Base-by-base conservation (phyloP, 2,329 filamentous ascomycete species). In the Cladosporium halotolerans region DNA sequence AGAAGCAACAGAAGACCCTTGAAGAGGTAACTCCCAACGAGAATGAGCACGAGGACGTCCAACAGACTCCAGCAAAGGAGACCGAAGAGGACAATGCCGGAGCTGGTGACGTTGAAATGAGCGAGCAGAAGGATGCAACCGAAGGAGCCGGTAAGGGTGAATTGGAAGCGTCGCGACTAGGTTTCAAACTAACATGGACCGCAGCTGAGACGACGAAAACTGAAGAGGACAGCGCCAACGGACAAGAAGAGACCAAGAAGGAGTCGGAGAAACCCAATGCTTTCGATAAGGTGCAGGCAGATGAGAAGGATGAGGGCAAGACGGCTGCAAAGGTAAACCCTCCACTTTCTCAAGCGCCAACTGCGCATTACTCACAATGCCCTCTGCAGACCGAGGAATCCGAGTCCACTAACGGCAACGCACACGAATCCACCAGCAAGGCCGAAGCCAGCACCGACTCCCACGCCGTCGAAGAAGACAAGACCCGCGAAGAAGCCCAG, bases 1-100 rank as follows among this genome's bases (percentile, higher is more conserved):
- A 70, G 58, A 75, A 73, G 58, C 71, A 72, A 55, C 79, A 82
- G 62, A 74, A 74, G 59, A 79, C 76, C 0, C 70, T 81, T 33
- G 79, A 82, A 55, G 76, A 80, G 57, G 74, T 72, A 1, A 66
- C 79, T 40, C 68, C 69, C 9, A 62, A 85, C 19, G 58, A 57
- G 10, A 60, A 61, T 33, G 53, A 49, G 31, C 45, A 36, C 14
- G 52, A 41, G 14, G 62, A 55, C 14, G 49, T 13, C 55, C 69
- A 18, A n/a, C 43, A 14, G 13, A 40, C 48, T 8, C 10, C 44
- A 16, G 40, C 47, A 32, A 51, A 53, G n/a, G 51, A 46, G n/a
- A 14, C 33, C 5, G 52, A 10, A 5, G 45, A 54, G 23, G 44
- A 42, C 28, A 48, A 45, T 19, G 16, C 33, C 9, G 58, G 57